Base-by-base conservation (phyloP, 306 rosid species). In the Citrullus mucosospermus region DNA sequence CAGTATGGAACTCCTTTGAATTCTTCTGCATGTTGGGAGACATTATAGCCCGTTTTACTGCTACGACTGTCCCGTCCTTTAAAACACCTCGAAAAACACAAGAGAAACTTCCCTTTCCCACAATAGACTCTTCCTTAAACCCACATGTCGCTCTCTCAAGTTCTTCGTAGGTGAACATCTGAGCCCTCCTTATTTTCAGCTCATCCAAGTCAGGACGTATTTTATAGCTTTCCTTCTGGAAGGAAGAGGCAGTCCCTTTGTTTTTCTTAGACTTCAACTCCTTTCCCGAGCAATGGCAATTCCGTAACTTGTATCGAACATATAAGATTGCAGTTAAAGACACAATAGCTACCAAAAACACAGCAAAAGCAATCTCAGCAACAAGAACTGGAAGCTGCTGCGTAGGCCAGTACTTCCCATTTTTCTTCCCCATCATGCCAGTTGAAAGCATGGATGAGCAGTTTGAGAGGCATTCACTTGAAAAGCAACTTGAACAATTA, bases 21-120 rank as follows among this genome's bases (percentile, higher is more conserved):
- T 89, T 86, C 83, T 93, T 93, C 83, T 91, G 96, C 88, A 85
- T 84, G 83, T 91, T 88, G 3, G 91, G 89, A 22, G 96, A 93
- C 84, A 90, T 82, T 38, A 87, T 88, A 17, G 98, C 95, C 82
- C 91, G 88, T 85, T 93, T 93, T 3, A 93, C 98, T 2, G 98
- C 98, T 28, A 91, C 97, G 50, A 88, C 90, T 6, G 97, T 93
- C 14, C 92, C 96, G 32, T 93, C 97, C 82, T 90, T 90, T 67
- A 93, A 77, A 80, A 87, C 86, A 18, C 98, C 98, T 75, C 92
- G 81, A 56, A 93, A 91, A 68, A 93, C 98, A 82, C 90, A 88
- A 0, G 98, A 93, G 78, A 93, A 95, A 70, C 98, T 95, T 81
- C 98, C 98, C 81, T 90, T 92, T 6, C 98, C 98, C 13, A 92